These are phyloP conservation scores for Nothomitra cinnamomea DNA, from an alignment of 2,329 filamentous ascomycete genomes.

Conservation along the genomic window DNA sequence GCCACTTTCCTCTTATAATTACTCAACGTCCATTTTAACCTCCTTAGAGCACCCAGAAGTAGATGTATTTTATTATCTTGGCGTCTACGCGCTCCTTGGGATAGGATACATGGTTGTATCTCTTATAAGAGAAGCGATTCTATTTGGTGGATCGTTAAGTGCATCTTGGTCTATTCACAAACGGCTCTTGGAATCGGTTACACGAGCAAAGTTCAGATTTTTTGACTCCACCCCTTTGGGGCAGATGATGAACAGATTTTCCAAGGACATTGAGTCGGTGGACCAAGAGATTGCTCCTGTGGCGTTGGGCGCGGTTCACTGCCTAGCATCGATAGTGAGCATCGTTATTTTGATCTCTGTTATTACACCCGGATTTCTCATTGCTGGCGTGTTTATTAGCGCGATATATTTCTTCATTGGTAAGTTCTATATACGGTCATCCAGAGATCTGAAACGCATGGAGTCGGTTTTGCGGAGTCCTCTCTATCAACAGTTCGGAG, in stretches of 20 bases:
- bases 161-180: constrained; percentile 77
- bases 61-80: constrained; percentile 53
- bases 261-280: constrained; percentile 86
- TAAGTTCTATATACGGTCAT: constrained; percentile 76
- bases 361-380: constrained; percentile 81
- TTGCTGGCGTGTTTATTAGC: constrained; percentile 74
- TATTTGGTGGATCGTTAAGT: constrained; percentile 81
- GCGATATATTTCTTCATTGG: constrained; percentile 69
- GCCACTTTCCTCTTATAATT: constrained; percentile 11
- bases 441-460: constrained; percentile 85
- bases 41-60: constrained; percentile 20
- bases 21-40: constrained; percentile 19
- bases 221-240: constrained; percentile 93
- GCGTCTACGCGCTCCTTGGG: constrained; percentile 67
- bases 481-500: constrained; percentile 93
- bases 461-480: constrained; percentile 91
- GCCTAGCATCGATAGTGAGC: constrained; percentile 54
- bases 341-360: constrained; percentile 74
- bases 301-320: constrained; percentile 59
- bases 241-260: constrained; percentile 96
- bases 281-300: constrained; percentile 93
- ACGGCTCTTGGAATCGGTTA: constrained; percentile 58
- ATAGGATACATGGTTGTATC: constrained; percentile 64
- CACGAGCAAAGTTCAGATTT: constrained; percentile 88
- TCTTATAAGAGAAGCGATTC: constrained; percentile 64